These are phyloP conservation scores for Diplodia corticola DNA, from an alignment of 2,329 filamentous ascomycete species.

Conservation along the genomic window DNA sequence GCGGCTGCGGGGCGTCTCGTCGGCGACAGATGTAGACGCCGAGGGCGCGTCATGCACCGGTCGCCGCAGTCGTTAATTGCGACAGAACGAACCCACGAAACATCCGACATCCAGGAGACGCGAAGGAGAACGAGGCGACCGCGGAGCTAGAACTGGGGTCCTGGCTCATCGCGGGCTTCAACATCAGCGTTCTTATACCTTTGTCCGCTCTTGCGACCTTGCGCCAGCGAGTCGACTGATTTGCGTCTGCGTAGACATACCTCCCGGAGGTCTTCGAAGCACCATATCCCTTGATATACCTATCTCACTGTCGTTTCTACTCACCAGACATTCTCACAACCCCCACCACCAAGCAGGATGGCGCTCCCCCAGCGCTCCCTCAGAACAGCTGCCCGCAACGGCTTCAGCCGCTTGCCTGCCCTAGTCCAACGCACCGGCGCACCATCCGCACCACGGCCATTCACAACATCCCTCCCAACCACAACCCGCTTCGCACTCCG, in stretches of 20 bases:
- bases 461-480: background rate
- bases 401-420: background rate
- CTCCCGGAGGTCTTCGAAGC: background rate
- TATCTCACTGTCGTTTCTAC: background rate
- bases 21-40: background rate
- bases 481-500: background rate
- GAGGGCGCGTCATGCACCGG: background rate
- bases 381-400: slow-evolving; percentile 1
- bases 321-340: background rate
- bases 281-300: background rate
- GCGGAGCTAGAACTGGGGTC: background rate
- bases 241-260: background rate
- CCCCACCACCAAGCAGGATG: background rate
- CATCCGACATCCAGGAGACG: background rate
- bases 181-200: background rate
- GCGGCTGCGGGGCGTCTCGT: background rate
- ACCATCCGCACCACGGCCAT: background rate
- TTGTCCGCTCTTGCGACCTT: background rate
- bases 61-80: background rate
- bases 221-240: background rate
- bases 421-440: background rate
- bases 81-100: background rate
- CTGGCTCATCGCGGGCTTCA: background rate
- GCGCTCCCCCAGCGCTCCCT: slow-evolving; percentile 3
- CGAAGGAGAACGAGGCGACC: background rate